A percentile compares a stretch with the other conserved stretches of the same genome.
These are phyloP conservation scores for Lipomyces sp. DNA, from an alignment of 805 yeast genomes.

Conservation along the genomic window DNA sequence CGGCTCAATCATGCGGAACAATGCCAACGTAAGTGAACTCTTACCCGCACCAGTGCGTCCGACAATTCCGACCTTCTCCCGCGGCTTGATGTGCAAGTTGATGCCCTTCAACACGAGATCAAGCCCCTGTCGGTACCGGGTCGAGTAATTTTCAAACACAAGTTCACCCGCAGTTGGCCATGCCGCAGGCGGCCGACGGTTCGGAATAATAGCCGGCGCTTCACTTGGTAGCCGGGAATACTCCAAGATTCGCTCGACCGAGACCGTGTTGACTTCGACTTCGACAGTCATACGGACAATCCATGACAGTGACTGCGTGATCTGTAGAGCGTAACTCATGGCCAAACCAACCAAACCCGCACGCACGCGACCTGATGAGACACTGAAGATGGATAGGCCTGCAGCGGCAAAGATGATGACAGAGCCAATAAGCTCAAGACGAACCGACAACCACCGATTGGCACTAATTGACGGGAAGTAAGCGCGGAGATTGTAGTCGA, in stretches of 20 bases:
- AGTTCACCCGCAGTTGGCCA: constrained; percentile 82
- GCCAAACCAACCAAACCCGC: constrained; percentile 95
- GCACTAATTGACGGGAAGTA: constrained; percentile 90
- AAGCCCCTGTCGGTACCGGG: constrained; percentile 80
- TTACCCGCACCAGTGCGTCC: constrained; percentile 98
- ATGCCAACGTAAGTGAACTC: constrained; percentile 79
- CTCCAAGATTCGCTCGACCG: constrained; percentile 92
- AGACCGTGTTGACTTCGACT: constrained; percentile 95
- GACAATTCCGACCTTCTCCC: constrained; percentile 91
- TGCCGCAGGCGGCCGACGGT: constrained; percentile 63
- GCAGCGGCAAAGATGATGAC: constrained; percentile 86
- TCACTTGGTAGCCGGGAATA: constrained; percentile 81
- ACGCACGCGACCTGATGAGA: constrained; percentile 69
- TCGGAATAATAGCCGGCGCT: constrained; percentile 73
- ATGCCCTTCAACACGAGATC: constrained; percentile 78
- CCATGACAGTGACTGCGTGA: constrained; percentile 95
- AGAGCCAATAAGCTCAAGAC: constrained; percentile 91
- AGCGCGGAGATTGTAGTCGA: constrained; percentile 89
- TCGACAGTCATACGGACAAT: constrained; percentile 99
- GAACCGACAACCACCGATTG: constrained; percentile 96
- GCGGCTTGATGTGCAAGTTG: constrained; percentile 63
- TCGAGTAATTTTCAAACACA: constrained; percentile 71
- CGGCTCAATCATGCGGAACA: constrained; percentile 83
- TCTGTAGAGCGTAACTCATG: constrained; percentile 88
- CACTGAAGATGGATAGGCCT: constrained; percentile 72